These are phyloP conservation scores for Fonsecaea erecta DNA, from an alignment of 2,329 filamentous ascomycete genomes.

Conservation along the genomic window DNA sequence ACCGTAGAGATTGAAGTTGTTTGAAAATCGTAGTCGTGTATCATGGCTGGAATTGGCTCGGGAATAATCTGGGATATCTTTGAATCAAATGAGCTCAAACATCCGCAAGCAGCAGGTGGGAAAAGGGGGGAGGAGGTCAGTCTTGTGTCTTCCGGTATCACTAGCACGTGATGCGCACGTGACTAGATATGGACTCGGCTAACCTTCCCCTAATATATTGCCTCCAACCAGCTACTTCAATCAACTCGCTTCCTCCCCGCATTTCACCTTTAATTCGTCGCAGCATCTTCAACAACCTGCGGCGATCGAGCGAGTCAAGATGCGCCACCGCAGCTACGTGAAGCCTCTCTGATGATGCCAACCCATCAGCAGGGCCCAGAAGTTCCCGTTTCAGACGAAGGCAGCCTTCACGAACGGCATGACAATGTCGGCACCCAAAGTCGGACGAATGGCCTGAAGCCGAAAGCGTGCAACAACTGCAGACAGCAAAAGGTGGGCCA, in stretches of 20 bases:
- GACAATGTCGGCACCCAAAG: conserved; percentile 1
- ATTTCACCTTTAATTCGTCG: neutral
- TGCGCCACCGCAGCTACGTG: neutral
- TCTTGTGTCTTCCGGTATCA: neutral
- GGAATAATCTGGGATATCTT: neutral
- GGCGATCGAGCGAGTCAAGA: neutral
- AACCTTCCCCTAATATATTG: neutral
- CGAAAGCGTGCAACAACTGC: conserved; percentile 13
- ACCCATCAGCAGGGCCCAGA: neutral
- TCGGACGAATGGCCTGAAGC: conserved; percentile 10
- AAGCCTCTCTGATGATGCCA: conserved; percentile 6
- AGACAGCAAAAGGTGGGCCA: conserved; percentile 13
- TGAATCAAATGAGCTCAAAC: neutral
- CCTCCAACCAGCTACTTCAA: neutral
- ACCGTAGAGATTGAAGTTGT: conserved; percentile 22
- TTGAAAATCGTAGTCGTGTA: neutral
- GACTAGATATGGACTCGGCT: neutral
- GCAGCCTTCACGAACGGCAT: neutral
- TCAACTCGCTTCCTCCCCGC: neutral
- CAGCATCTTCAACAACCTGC: neutral
- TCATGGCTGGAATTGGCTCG: neutral
- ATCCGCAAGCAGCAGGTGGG: neutral
- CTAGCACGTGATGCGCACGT: too few relatives aligned
- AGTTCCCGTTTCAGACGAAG: neutral
- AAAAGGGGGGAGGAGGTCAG: neutral